Evolutionary conservation across 176 grass and related monocot species (phyloP).

Genomic region (Ananas comosus): DNA sequence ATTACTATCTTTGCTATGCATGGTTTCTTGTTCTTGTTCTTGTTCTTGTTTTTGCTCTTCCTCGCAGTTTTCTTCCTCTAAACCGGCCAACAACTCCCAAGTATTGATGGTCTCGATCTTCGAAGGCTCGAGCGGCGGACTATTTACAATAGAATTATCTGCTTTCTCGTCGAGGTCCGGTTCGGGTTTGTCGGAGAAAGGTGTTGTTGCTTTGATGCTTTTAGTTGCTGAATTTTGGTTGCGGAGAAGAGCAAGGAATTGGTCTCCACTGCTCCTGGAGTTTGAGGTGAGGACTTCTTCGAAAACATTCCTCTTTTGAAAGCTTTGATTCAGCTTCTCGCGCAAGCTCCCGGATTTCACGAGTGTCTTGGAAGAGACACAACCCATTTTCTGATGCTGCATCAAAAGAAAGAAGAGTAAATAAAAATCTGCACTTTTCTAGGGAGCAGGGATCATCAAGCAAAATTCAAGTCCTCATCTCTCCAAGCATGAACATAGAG

Average conservation of each 20-base stretch:
- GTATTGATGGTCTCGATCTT: conserved; percentile 65
- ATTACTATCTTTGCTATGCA: neutral
- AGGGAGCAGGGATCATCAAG: too few relatives aligned
- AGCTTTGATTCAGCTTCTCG: conserved; percentile 37
- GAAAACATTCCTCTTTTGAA: conserved; percentile 48
- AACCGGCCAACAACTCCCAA: conserved; percentile 55
- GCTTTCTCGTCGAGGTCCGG: neutral
- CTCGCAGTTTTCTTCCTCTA: conserved; percentile 39
- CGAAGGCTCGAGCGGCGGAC: neutral
- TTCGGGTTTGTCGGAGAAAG: neutral
- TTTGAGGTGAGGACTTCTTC: conserved; percentile 63
- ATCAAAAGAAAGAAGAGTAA: too few relatives aligned
- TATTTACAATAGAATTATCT: neutral
- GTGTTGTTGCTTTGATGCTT: conserved; percentile 11
- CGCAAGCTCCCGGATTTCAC: conserved; percentile 55
- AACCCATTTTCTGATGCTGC: conserved; percentile 41
- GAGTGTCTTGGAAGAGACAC: conserved; percentile 57
- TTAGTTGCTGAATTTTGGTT: conserved; percentile 21
- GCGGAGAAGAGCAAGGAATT: conserved; percentile 53
- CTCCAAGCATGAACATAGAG: too few relatives aligned
- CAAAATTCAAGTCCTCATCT: too few relatives aligned
- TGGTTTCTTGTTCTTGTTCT: conserved; percentile 7
- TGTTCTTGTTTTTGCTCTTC: conserved; percentile 19
- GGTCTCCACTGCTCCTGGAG: conserved; percentile 48
- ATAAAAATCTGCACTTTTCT: too few relatives aligned